These are phyloP conservation scores for Globisporangium ultimum DNA, from an alignment of 352 stramenopile genomes.

Conservation along the genomic window DNA sequence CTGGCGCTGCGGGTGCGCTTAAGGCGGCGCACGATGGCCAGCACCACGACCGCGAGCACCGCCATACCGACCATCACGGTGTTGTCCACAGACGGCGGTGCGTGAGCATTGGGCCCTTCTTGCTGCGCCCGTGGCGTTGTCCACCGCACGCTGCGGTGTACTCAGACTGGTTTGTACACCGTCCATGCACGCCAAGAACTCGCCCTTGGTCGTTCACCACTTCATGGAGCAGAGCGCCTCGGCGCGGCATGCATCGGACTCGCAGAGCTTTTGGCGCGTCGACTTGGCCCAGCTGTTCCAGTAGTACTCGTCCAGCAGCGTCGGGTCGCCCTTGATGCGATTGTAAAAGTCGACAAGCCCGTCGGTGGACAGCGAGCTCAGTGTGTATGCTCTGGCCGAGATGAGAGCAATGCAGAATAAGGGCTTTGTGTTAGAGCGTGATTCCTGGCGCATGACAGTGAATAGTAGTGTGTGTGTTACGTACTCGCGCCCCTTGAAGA, in stretches of 20 bases:
- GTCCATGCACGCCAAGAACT: too few species aligned
- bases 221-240: slow-evolving; percentile 62
- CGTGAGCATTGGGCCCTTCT: neutral
- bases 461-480: neutral
- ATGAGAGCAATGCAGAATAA: neutral
- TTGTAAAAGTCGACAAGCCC: slow-evolving; percentile 43
- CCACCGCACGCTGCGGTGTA: neutral
- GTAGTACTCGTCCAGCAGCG: slow-evolving; percentile 67
- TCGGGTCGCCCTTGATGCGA: slow-evolving; percentile 41
- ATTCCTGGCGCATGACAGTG: too few species aligned
- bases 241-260: slow-evolving; percentile 38
- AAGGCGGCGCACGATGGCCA: slow-evolving; percentile 8
- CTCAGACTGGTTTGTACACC: slow-evolving; percentile 2
- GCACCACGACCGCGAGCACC: slow-evolving; percentile 1
- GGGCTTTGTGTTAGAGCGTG: too few species aligned
- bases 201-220: too few species aligned
- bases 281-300: slow-evolving; percentile 79
- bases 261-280: slow-evolving; percentile 36
- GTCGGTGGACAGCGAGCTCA: slow-evolving; percentile 39
- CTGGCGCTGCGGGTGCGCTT: neutral
- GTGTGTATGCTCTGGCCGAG: slow-evolving; percentile 36
- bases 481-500: slow-evolving; percentile 45
- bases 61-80: slow-evolving; percentile 5
- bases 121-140: too few species aligned
- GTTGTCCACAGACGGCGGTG: neutral